Evolutionary conservation across 805 yeast genomes (phyloP), one percentile per base, ranked within the genome.

Genomic region (Vanderwaltozyma verrucispora): DNA sequence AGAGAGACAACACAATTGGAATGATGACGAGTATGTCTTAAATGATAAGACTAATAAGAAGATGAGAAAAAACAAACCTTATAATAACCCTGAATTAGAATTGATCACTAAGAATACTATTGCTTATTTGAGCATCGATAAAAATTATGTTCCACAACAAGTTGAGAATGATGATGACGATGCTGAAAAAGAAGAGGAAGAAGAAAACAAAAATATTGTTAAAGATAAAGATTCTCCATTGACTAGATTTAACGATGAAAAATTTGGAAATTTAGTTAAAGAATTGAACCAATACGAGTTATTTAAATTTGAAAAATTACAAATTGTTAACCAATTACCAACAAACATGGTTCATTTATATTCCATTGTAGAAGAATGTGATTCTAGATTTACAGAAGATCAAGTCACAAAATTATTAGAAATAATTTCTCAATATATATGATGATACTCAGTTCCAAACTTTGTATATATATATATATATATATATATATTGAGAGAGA

Each of bases 331-430:
- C 56, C 67, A 77, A 7, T 68, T 85, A 21, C 98, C 98, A 1
- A 66, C 79, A 32, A 74, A 85, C 5, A 63, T 85, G 67, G 96
- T 88, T 11, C 79, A 75, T 27, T 65, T 89, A 36, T 86, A 77
- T 54, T 70, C 92, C 0, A 63, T 89, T 21, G 76, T 89, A 1
- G 98, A 89, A 54, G 97, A 92, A 54, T 89, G 95, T 59, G 98
- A 89, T 48, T 77, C 75, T 43, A 68, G 98, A 48, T 80, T 87
- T 49, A 62, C 64, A n/a, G 84, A 82, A 41, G 80, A 74, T 1
- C 69, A 77, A 42, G 68, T 83, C 34, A 72, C 75, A 32, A 63
- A 65, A 3, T 71, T 89, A 2, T 45, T 89, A 23, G 71, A 63
- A 5, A 68, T 77, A 35, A 67, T 85, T 15, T 50, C 60, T n/a